Conservation (phyloP, 805 yeast genomes). For the Candida pseudofarinosa region DNA sequence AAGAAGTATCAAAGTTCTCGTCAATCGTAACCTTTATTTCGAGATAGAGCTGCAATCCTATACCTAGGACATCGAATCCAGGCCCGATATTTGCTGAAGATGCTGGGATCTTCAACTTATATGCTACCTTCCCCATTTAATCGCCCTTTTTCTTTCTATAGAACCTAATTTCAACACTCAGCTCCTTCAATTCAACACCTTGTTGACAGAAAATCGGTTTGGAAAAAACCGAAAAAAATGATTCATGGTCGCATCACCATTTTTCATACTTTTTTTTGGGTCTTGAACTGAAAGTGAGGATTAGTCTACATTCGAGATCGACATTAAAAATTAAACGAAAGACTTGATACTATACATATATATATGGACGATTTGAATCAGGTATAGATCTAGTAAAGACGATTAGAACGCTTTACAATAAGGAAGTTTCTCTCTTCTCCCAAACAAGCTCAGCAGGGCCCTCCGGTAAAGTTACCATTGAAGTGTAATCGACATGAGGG, state of each 20-base stretch:
- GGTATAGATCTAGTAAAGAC: no score
- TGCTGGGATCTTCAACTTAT: constrained; percentile 68
- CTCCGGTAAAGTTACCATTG: constrained; percentile 90
- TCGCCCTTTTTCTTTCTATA: neutral
- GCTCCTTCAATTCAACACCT: neutral
- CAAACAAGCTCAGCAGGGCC: constrained; percentile 69
- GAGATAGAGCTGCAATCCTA: constrained; percentile 74
- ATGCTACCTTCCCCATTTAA: constrained; percentile 22
- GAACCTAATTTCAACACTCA: neutral
- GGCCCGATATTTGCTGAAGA: constrained; percentile 98
- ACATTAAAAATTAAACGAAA: no score
- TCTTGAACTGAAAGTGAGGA: no score
- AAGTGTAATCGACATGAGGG: constrained; percentile 73
- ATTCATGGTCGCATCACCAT: constrained; percentile 1
- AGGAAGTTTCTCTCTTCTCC: constrained; percentile 57
- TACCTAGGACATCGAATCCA: constrained; percentile 94
- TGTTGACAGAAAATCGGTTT: neutral
- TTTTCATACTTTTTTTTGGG: no score
- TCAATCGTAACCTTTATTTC: constrained; percentile 69
- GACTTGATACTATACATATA: no score
- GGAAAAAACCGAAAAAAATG: neutral
- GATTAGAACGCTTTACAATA: constrained; percentile 12
- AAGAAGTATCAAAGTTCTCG: constrained; percentile 39
- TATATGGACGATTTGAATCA: no score
- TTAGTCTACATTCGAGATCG: no score